A percentile compares a stretch with the other conserved stretches of the same genome.
These are phyloP conservation scores for Dipodascopsis uninucleata DNA, from an alignment of 805 yeast genomes.

Conservation along the genomic window DNA sequence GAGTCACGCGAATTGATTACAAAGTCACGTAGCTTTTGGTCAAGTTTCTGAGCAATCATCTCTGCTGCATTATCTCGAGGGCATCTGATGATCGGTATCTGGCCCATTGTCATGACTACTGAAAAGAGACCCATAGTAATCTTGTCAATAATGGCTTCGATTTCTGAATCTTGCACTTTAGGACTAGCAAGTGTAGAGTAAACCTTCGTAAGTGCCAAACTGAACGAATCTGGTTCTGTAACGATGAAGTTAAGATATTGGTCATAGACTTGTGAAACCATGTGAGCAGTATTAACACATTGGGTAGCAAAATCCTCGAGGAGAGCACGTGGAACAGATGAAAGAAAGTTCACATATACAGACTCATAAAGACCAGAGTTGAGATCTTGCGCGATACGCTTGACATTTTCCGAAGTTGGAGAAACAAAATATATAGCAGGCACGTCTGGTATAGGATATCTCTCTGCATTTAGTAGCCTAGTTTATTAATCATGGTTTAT, in stretches of 20 bases:
- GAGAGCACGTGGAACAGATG: slow-evolving; percentile 68
- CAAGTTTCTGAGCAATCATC: slow-evolving; percentile 81
- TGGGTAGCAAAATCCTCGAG: slow-evolving; percentile 82
- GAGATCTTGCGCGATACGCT: slow-evolving; percentile 61
- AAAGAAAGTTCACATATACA: slow-evolving; percentile 81
- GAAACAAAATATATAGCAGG: slow-evolving; percentile 90
- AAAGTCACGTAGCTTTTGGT: slow-evolving; percentile 78
- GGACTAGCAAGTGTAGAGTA: slow-evolving; percentile 72
- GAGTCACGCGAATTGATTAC: slow-evolving; percentile 60
- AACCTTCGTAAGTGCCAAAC: slow-evolving; percentile 62
- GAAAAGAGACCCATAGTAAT: slow-evolving; percentile 81
- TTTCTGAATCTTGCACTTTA: slow-evolving; percentile 65
- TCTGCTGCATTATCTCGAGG: slow-evolving; percentile 95
- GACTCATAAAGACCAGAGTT: slow-evolving; percentile 70
- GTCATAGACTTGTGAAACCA: slow-evolving; percentile 85
- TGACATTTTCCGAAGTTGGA: slow-evolving; percentile 76
- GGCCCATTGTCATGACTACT: slow-evolving; percentile 45
- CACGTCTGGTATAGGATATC: slow-evolving; percentile 89
- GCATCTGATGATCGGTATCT: slow-evolving; percentile 86
- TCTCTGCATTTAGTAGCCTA: slow-evolving; percentile 54
- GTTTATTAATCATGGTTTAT: not conserved
- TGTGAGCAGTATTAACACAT: slow-evolving; percentile 60
- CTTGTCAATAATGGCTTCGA: slow-evolving; percentile 61
- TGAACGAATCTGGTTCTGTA: slow-evolving; percentile 86
- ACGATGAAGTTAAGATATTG: slow-evolving; percentile 90